A percentile compares a stretch with the other conserved stretches of the same genome.
These are phyloP conservation scores for Wickerhamiella pararugosa DNA, from an alignment of 1,139 yeast genomes.

Conservation along the genomic window DNA sequence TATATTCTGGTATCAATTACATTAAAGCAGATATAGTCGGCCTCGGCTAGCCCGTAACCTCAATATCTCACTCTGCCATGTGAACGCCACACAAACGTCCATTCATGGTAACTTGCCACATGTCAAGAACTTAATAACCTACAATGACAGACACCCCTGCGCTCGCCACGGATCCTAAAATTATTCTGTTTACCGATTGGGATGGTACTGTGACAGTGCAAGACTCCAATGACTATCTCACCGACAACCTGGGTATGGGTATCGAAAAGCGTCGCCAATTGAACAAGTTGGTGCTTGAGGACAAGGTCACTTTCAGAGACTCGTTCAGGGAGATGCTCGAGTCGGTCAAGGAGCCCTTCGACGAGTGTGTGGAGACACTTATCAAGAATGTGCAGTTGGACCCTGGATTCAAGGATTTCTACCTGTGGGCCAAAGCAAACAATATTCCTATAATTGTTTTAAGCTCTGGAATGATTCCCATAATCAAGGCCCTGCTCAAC, in stretches of 20 bases:
- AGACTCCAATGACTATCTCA: slow-evolving; percentile 81
- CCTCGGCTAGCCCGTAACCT: too few species aligned
- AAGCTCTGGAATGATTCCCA: slow-evolving; percentile 85
- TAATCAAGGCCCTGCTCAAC: slow-evolving; percentile 60
- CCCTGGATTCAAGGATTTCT: slow-evolving; percentile 75
- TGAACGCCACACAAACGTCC: too few species aligned
- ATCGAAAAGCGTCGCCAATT: slow-evolving; percentile 45
- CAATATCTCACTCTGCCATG: too few species aligned
- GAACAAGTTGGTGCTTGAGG: slow-evolving; percentile 59
- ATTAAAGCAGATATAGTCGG: too few species aligned
- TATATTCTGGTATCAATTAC: too few species aligned
- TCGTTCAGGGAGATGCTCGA: slow-evolving; percentile 76
- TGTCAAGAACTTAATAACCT: too few species aligned
- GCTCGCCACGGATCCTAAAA: slow-evolving; percentile 30
- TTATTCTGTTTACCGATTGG: slow-evolving; percentile 89
- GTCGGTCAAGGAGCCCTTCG: slow-evolving; percentile 59
- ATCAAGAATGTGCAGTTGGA: slow-evolving; percentile 49
- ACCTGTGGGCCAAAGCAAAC: slow-evolving; percentile 57
- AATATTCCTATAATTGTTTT: slow-evolving; percentile 58
- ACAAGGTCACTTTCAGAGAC: slow-evolving; percentile 49
- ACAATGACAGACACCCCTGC: slow-evolving; percentile 18
- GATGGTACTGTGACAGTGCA: slow-evolving; percentile 92
- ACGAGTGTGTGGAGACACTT: slow-evolving; percentile 55
- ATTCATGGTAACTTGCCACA: too few species aligned
- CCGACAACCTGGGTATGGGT: slow-evolving; percentile 85